Conservation (phyloP, 164 flowering plant genomes). For the Sextonia rubra region DNA sequence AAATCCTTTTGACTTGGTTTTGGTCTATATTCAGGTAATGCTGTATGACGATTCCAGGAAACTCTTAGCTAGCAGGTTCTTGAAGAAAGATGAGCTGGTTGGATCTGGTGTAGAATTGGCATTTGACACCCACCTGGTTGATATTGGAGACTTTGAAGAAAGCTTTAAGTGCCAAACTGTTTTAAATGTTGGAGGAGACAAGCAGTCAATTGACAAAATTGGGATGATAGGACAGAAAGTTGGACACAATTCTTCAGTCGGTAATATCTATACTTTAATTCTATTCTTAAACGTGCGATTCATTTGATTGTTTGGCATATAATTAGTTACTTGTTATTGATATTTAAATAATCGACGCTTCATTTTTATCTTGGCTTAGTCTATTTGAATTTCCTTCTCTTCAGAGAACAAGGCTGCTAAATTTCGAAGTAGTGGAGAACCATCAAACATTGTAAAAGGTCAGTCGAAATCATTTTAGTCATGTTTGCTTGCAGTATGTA, state of each 20-base stretch:
- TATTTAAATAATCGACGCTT: not conserved
- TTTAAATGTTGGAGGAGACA: slow-evolving; percentile 17
- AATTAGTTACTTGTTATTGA: not conserved
- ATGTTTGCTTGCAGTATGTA: not conserved
- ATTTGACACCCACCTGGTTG: slow-evolving; percentile 56
- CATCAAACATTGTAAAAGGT: not conserved
- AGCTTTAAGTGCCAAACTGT: slow-evolving; percentile 18
- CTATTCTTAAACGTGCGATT: not conserved
- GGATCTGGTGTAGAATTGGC: slow-evolving; percentile 49
- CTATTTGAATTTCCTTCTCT: not conserved
- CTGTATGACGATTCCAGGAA: slow-evolving; percentile 70
- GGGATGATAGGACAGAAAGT: slow-evolving; percentile 16
- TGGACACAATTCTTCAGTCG: slow-evolving; percentile 17
- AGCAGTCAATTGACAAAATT: slow-evolving; percentile 12
- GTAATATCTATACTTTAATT: slow-evolving; percentile 4
- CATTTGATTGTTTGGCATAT: not conserved
- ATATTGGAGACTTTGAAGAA: slow-evolving; percentile 55
- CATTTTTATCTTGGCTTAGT: not conserved
- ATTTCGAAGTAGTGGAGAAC: not conserved
- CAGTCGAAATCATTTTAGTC: not conserved
- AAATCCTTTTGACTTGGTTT: not conserved
- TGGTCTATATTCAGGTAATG: slow-evolving; percentile 37
- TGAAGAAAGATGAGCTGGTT: slow-evolving; percentile 62
- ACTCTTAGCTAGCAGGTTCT: slow-evolving; percentile 48
- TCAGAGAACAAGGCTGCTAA: not conserved